These are phyloP conservation scores for Aegilops bicornis DNA, from an alignment of 176 grass and related monocot species.

Conservation along the genomic window DNA sequence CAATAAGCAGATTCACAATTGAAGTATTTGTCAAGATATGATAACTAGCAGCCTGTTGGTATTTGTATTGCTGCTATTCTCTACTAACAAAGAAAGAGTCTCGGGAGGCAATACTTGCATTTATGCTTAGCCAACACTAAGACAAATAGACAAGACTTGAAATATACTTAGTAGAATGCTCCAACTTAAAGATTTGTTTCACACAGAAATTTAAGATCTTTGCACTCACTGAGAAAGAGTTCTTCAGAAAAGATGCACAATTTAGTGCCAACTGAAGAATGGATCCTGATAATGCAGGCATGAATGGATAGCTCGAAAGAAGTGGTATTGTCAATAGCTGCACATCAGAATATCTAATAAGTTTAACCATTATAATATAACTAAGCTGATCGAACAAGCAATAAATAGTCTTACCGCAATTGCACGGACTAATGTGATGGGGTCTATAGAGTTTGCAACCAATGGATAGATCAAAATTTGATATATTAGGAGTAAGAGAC, in stretches of 20 bases:
- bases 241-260: constrained; percentile 81
- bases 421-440: constrained; percentile 50
- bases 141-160: not conserved
- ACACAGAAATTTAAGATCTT: not conserved
- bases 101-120: constrained; percentile 20
- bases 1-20: constrained; percentile 5
- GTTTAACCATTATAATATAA: constrained; percentile 11
- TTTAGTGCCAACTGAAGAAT: constrained; percentile 59
- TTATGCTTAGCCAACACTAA: constrained; percentile 17
- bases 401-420: constrained; percentile 54
- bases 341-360: constrained; percentile 35
- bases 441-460: constrained; percentile 61
- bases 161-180: not conserved
- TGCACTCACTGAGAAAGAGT: constrained; percentile 59
- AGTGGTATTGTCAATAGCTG: constrained; percentile 74
- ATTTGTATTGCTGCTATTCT: not conserved
- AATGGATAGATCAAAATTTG: constrained; percentile 79
- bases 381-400: constrained; percentile 6
- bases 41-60: not conserved
- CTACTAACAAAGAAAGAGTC: constrained; percentile 22
- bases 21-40: constrained; percentile 1
- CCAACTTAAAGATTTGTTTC: constrained; percentile 1
- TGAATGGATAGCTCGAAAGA: constrained; percentile 75
- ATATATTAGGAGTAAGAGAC: constrained; percentile 63
- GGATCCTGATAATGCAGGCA: constrained; percentile 68